Conservation (phyloP, 257 asterid genomes). For the Ligustrum vulgare region DNA sequence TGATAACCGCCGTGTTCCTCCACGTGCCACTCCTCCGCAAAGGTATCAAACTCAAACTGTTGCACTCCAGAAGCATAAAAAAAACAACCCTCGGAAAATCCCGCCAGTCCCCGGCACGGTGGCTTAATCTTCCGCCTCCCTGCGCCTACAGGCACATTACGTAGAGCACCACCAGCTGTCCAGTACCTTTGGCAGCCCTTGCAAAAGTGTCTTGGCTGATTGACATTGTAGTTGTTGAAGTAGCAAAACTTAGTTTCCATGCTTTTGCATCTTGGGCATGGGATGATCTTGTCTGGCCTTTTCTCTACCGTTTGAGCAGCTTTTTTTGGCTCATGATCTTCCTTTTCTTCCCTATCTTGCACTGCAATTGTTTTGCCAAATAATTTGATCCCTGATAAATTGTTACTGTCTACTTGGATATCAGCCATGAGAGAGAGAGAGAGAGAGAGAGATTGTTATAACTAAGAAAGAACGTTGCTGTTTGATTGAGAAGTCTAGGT, state of each 20-base stretch:
- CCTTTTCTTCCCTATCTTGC: conserved; percentile 22
- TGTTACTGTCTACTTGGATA: conserved; percentile 33
- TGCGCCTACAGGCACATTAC: conserved; percentile 84
- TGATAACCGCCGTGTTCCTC: conserved; percentile 45
- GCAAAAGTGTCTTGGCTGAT: conserved; percentile 85
- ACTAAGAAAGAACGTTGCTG: conserved; percentile 8
- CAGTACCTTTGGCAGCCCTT: conserved; percentile 83
- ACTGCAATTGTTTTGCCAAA: conserved; percentile 66
- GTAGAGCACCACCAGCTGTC: conserved; percentile 91
- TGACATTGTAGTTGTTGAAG: conserved; percentile 81
- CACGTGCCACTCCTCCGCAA: conserved; percentile 52
- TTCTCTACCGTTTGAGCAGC: conserved; percentile 28
- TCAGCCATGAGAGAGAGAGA: conserved; percentile 41
- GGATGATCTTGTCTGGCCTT: conserved; percentile 73
- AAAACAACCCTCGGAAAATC: conserved; percentile 46
- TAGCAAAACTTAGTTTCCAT: conserved; percentile 84
- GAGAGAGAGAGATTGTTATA: background rate
- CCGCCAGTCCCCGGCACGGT: conserved; percentile 41
- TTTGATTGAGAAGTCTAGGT: conserved; percentile 16
- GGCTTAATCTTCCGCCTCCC: conserved; percentile 79
- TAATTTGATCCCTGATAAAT: conserved; percentile 57
- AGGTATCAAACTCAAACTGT: conserved; percentile 47
- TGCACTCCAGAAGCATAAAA: conserved; percentile 41
- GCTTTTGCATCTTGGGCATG: conserved; percentile 83
- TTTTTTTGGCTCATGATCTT: conserved; percentile 19